Base-by-base conservation (phyloP, 305 asterid genomes). In the Fraxinus greggii region DNA sequence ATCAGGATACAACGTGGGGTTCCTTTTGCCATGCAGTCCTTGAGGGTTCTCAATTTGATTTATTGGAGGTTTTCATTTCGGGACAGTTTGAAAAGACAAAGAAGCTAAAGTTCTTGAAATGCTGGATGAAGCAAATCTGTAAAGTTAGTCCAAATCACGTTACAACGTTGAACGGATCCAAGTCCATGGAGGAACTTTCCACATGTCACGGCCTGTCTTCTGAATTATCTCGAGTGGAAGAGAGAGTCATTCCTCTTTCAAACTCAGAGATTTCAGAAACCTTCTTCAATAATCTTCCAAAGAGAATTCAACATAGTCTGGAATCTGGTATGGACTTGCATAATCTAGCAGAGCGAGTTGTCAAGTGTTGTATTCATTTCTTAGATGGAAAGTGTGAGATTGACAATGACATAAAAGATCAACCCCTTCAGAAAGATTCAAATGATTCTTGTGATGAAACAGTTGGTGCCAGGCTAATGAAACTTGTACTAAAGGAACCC, bases 91-190 rank as follows among this genome's bases (percentile, higher is more conserved):
- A 88, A 75, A 89, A 86, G 70, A 86, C 88, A 19, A 96, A 92
- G 92, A 96, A 87, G 90, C 90, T 94, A 38, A 93, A 90, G 89
- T 96, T 94, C 84, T 88, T 96, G 69, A 93, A 88, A 87, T 94
- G 98, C 88, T 96, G 99, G 99, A 90, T 92, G 93, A 92, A 91
- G 80, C 98, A 94, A 87, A 88, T 90, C 26, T 36, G 51, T 28
- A 78, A 89, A 85, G 89, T 75, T 31, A 85, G 79, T 88, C 84
- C 86, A 80, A 7, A 63, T 82, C 48, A 76, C 84, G 81, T 76
- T 38, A 84, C 69, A 32, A 19, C 78, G 81, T 54, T 81, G 75
- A 88, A 82, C 3, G 88, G 28, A 76, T 82, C 85, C 84, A 86
- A 90, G 77, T 72, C 81, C 80, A n/a, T 35, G 7, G 82, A 83